Conservation (phyloP, 2,329 filamentous ascomycete species). For the Byssothecium circinans region DNA sequence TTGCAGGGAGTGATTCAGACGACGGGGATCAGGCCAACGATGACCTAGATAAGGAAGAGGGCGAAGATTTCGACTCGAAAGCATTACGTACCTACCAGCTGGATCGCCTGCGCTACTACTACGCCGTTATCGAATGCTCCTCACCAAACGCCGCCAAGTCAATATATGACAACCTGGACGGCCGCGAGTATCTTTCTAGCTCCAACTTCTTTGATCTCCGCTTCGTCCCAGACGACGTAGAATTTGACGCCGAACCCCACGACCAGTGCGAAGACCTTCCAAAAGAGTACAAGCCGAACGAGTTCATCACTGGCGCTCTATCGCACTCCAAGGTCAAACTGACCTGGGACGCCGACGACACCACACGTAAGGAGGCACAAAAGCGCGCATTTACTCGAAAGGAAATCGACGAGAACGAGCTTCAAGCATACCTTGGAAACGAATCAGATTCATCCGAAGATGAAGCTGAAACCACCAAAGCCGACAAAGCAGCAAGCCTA, state of each 20-base stretch:
- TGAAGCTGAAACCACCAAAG: slow-evolving; percentile 49
- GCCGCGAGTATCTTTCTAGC: slow-evolving; percentile 90
- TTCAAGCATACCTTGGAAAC: slow-evolving; percentile 88
- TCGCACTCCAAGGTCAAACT: slow-evolving; percentile 97
- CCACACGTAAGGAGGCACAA: slow-evolving; percentile 79
- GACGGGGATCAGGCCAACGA: too few species aligned
- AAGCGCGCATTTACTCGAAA: slow-evolving; percentile 82
- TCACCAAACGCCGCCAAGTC: slow-evolving; percentile 73
- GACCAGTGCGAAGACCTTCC: slow-evolving; percentile 79
- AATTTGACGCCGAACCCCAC: slow-evolving; percentile 79
- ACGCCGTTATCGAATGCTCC: slow-evolving; percentile 86
- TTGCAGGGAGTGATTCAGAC: slow-evolving; percentile 39
- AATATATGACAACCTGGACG: slow-evolving; percentile 89
- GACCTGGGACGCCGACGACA: slow-evolving; percentile 95
- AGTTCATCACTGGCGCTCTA: slow-evolving; percentile 91
- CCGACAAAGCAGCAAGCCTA: slow-evolving; percentile 55
- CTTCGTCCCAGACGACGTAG: slow-evolving; percentile 87
- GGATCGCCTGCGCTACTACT: slow-evolving; percentile 90
- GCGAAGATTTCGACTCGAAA: slow-evolving; percentile 87
- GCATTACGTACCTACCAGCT: slow-evolving; percentile 90
- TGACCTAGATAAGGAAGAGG: slow-evolving; percentile 57
- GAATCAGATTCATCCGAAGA: slow-evolving; percentile 59
- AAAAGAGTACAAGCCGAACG: slow-evolving; percentile 82
- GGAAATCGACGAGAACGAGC: slow-evolving; percentile 87
- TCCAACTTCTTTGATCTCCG: slow-evolving; percentile 97